Percentiles rank a stretch among this genome's conserved stretches.
Evolutionary conservation across 768 basidiomycete species (phyloP).

Genomic region (Ramaria sp.): DNA sequence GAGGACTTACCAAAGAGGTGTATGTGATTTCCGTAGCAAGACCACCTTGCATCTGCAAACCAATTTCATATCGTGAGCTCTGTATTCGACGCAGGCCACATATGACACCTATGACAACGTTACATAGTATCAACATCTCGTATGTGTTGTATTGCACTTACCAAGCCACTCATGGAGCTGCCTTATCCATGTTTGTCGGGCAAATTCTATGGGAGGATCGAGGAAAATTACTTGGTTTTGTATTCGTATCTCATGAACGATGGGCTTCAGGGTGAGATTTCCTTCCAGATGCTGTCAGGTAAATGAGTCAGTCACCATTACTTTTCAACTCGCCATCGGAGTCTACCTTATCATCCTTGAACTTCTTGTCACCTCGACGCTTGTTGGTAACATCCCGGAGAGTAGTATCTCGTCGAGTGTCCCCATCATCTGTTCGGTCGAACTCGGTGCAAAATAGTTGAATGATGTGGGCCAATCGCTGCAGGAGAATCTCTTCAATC

Average conservation of each 20-base stretch:
- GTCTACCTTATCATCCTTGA: constrained; percentile 70
- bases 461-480: constrained; percentile 66
- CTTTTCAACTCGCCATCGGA: neutral
- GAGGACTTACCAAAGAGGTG: constrained; percentile 58
- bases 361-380: constrained; percentile 56
- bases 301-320: neutral
- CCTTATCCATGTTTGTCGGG: constrained; percentile 79
- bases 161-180: constrained; percentile 89
- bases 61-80: constrained; percentile 95
- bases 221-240: constrained; percentile 98
- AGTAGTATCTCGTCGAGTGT: constrained; percentile 42
- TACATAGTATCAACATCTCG: neutral
- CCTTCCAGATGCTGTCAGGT: constrained; percentile 51
- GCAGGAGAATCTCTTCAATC: constrained; percentile 72
- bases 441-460: constrained; percentile 87
- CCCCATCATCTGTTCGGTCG: constrained; percentile 59
- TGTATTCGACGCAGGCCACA: constrained; percentile 83
- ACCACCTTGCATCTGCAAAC: constrained; percentile 65
- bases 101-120: constrained; percentile 49
- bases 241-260: constrained; percentile 94
- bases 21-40: constrained; percentile 64
- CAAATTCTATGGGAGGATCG: constrained; percentile 94
- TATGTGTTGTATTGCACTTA: constrained; percentile 18
- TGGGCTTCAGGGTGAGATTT: constrained; percentile 68
- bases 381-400: constrained; percentile 50